Conservation (phyloP, 106 monocot genomes). For the Dendrobium chrysotoxum region DNA sequence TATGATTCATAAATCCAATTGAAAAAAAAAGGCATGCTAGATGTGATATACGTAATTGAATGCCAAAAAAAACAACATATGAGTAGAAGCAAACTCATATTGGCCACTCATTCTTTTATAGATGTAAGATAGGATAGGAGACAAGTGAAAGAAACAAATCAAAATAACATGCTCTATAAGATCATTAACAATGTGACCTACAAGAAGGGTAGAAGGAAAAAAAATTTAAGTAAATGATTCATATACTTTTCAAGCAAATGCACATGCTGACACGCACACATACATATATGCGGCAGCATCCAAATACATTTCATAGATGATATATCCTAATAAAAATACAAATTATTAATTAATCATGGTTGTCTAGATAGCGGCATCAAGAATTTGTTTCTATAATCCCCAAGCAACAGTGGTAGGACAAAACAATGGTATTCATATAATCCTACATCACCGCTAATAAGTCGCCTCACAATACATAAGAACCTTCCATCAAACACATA, state of each 20-base stretch:
- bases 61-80: neutral
- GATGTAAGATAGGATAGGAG: neutral
- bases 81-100: neutral
- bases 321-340: neutral
- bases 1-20: neutral
- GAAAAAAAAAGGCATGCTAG: neutral
- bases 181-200: neutral
- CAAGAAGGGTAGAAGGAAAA: neutral
- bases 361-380: neutral
- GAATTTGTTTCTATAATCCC: neutral
- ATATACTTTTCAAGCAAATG: neutral
- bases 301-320: neutral
- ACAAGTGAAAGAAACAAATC: neutral
- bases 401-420: neutral
- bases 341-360: neutral
- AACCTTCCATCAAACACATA: neutral
- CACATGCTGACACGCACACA: neutral
- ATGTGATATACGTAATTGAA: neutral
- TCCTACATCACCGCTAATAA: neutral
- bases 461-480: neutral
- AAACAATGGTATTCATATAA: neutral
- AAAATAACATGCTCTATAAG: neutral
- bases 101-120: neutral
- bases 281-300: too few species aligned
- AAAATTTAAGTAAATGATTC: neutral